Evolutionary conservation across 768 basidiomycete genomes (phyloP).

Genomic region (Suillus subalutaceus): DNA sequence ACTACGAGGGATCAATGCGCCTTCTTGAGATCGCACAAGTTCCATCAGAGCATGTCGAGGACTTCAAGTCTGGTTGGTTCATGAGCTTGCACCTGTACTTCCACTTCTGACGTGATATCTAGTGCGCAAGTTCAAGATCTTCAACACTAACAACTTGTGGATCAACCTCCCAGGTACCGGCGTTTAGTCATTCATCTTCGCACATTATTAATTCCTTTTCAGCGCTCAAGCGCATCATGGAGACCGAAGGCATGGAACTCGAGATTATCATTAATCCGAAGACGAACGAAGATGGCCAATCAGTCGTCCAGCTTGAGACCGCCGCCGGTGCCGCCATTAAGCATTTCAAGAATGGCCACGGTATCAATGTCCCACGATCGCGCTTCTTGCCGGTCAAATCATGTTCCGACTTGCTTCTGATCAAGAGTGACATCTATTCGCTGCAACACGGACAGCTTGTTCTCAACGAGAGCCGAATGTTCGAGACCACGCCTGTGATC

Average conservation of each 20-base stretch:
- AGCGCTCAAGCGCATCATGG: constrained; percentile 80
- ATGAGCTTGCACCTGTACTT: background rate
- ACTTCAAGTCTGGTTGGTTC: constrained; percentile 59
- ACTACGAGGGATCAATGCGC: constrained; percentile 67
- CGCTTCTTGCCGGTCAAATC: constrained; percentile 72
- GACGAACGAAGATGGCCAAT: constrained; percentile 65
- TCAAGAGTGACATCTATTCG: constrained; percentile 72
- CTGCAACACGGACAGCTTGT: constrained; percentile 70
- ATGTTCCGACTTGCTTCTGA: constrained; percentile 65
- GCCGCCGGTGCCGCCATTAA: constrained; percentile 79
- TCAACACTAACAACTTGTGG: constrained; percentile 76
- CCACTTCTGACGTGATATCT: background rate
- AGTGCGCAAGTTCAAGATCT: constrained; percentile 79
- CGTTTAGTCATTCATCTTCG: background rate
- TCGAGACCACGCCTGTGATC: constrained; percentile 68
- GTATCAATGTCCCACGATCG: constrained; percentile 72
- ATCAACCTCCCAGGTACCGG: constrained; percentile 48
- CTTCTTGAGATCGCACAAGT: constrained; percentile 81
- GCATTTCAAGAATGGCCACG: constrained; percentile 66
- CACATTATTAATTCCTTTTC: constrained; percentile 11
- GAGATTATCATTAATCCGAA: constrained; percentile 84
- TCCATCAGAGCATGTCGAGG: constrained; percentile 69
- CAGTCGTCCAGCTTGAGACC: constrained; percentile 79
- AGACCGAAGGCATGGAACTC: constrained; percentile 64
- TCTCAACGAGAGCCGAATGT: constrained; percentile 61